Base-by-base conservation (phyloP, 768 basidiomycete genomes). In the Kwoniella botswanensis region DNA sequence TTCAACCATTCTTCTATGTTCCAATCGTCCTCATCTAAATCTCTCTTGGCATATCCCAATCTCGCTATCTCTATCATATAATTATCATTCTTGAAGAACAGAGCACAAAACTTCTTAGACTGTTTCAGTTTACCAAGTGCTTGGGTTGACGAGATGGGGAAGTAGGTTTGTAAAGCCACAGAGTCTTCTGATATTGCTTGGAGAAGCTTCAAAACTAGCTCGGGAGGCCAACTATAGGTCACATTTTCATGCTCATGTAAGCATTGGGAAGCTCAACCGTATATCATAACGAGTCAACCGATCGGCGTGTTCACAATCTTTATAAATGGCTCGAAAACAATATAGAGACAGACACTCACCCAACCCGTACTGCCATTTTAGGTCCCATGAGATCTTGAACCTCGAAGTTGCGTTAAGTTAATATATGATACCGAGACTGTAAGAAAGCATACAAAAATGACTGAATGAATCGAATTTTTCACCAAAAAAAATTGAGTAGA, bases 41-140 rank as follows among this genome's bases (percentile, higher is more conserved):
- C 21, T 22, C 41, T 60, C 17, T 43, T 5, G 17, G 21, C 59
- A 15, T 24, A 60, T 42, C 41, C 59, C 29, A 60, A 42, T 43
- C 59, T 60, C 35, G 2, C 26, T 22, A 60, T 24, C 21, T 60
- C 59, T 21, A 9, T n/a, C 59, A 60, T 60, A 43, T 60, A 60
- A 2, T 26, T 1, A n/a, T 60, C 42, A 43, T 60, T 29, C 21
- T 60, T 60, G 21, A 60, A 24, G 41, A 60, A 60, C 17, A 42
- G 4, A 11, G 59, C 29, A 43, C 59, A 60, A 22, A 60, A 60
- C 21, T 60, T 60, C n/a, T 60, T 60, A 5, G 59, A 60, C 21
- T 42, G 35, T 60, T 43, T 42, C 17, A 60, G 12, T 43, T 60
- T 60, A n/a, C 59, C 59, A n/a, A 24, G 29, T 7, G 41, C 41